phyloP scores from a whole-genome alignment of 2,329 filamentous ascomycete genomes.

The Fusarium sp. region DNA sequence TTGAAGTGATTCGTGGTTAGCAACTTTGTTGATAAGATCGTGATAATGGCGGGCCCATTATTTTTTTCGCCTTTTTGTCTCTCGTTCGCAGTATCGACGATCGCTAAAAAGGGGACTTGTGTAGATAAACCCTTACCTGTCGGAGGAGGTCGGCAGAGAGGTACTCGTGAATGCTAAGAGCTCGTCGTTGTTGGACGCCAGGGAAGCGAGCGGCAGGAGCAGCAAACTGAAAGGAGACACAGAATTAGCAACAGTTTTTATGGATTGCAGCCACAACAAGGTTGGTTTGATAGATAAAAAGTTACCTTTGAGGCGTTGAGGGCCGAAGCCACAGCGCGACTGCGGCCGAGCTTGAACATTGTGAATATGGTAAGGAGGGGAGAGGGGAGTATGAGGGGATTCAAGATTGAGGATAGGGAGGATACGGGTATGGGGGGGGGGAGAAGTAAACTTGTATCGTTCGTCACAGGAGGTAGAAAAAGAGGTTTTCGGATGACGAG shows the following conservation, averaged over 20 bases:
- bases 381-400: constrained; percentile 22
- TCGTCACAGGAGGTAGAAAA: constrained; percentile 29
- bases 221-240: constrained; percentile 47
- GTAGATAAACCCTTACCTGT: constrained; percentile 62
- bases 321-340: constrained; percentile 82
- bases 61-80: constrained; percentile 6
- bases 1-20: constrained; percentile 40
- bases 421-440: constrained; percentile 1
- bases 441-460: constrained; percentile 20
- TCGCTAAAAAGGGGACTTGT: constrained; percentile 21
- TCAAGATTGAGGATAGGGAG: constrained; percentile 5
- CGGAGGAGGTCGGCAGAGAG: constrained; percentile 92
- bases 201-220: constrained; percentile 67
- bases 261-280: constrained; percentile 22
- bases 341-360: constrained; percentile 92
- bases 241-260: constrained; percentile 25
- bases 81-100: constrained; percentile 25
- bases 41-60: constrained; percentile 17
- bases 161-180: constrained; percentile 98
- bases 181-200: constrained; percentile 83
- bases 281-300: constrained; percentile 9
- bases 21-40: constrained; percentile 15
- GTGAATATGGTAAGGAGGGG: constrained; percentile 27
- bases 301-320: constrained; percentile 81
- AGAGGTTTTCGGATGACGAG: constrained; percentile 44